phyloP scores from a whole-genome alignment of 441 rosid genomes.

The Brassica balearica region DNA sequence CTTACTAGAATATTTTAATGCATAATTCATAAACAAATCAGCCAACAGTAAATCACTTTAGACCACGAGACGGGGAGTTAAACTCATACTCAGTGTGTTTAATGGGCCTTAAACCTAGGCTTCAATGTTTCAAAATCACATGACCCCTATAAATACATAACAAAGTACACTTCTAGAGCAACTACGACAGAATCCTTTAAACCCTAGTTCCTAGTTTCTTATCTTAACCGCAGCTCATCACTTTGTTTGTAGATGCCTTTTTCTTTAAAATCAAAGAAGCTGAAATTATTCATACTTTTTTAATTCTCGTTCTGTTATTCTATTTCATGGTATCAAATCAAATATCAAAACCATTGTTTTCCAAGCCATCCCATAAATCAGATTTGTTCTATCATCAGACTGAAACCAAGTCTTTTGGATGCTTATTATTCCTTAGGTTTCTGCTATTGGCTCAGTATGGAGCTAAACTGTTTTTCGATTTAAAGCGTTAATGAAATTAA shows the following conservation, averaged over 20 bases:
- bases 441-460: background rate
- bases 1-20: too few relatives aligned
- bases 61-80: background rate
- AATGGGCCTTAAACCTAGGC: constrained; percentile 26
- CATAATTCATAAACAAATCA: too few relatives aligned
- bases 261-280: background rate
- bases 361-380: background rate
- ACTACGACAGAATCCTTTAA: background rate
- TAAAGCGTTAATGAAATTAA: background rate
- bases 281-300: background rate
- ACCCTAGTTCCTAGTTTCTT: constrained; percentile 11
- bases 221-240: background rate
- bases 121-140: constrained; percentile 6
- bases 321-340: background rate
- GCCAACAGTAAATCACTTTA: background rate
- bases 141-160: constrained; percentile 10
- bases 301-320: background rate
- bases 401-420: background rate
- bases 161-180: constrained; percentile 8
- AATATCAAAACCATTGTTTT: background rate
- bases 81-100: background rate
- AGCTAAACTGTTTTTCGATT: background rate
- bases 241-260: background rate
- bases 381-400: background rate
- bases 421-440: background rate